Percentiles rank a stretch among this genome's conserved stretches.
Evolutionary conservation across 2,329 filamentous ascomycete genomes (phyloP).

Genomic region (Escovopsis sp.): DNA sequence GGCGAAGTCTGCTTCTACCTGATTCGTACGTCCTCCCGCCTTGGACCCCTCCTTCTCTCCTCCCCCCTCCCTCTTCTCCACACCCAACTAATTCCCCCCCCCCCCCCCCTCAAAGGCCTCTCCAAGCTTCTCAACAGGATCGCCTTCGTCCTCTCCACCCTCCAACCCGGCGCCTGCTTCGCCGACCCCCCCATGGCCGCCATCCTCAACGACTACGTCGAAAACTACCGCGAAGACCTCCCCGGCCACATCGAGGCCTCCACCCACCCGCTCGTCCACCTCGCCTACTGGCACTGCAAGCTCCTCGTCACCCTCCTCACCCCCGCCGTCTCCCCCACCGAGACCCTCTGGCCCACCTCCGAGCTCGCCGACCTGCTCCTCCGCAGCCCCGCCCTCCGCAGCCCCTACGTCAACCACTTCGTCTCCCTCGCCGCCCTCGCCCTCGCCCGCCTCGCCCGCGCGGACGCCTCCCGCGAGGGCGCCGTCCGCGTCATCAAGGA

Average conservation of each 20-base stretch:
- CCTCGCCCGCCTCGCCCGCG: conserved; percentile 42
- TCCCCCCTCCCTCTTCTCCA: too few species aligned
- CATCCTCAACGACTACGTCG: conserved; percentile 25
- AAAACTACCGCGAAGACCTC: conserved; percentile 50
- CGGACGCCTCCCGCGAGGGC: conserved; percentile 40
- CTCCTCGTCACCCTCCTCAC: conserved; percentile 47
- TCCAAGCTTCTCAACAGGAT: conserved; percentile 36
- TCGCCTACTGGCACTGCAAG: conserved; percentile 56
- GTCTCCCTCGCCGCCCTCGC: conserved; percentile 42
- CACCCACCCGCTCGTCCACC: conserved; percentile 41
- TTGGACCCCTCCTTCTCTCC: too few species aligned
- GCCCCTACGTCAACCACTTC: conserved; percentile 54
- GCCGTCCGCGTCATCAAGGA: conserved; percentile 39
- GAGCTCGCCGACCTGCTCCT: conserved; percentile 44
- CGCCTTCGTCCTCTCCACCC: conserved; percentile 21
- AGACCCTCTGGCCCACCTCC: conserved; percentile 44
- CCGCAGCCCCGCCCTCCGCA: conserved; percentile 36
- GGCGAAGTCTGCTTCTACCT: conserved; percentile 50
- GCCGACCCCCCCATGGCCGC: conserved; percentile 18
- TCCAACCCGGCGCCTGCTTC: conserved; percentile 19
- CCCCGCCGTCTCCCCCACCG: conserved; percentile 35
- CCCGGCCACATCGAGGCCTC: conserved; percentile 38
- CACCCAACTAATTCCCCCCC: conserved; percentile 8
- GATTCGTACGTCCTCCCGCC: conserved; percentile 39
- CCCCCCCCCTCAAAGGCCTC: conserved; percentile 24